These are phyloP conservation scores for Dictyophora rubrovolvata DNA, from an alignment of 768 basidiomycete genomes.

Conservation along the genomic window DNA sequence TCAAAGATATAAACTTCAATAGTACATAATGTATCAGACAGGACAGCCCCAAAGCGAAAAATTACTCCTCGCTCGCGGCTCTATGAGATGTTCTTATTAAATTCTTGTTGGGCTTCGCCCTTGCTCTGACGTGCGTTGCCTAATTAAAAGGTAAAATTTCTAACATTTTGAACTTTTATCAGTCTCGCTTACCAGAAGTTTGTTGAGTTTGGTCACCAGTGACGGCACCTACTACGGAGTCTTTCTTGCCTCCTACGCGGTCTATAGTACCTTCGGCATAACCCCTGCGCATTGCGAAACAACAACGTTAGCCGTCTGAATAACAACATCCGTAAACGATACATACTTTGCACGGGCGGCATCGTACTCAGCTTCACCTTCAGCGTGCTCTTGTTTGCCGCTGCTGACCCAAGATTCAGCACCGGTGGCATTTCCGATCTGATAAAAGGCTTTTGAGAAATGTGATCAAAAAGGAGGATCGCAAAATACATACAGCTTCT, in stretches of 20 bases:
- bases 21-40: too few relatives aligned
- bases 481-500: not conserved
- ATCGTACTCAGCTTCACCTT: conserved; percentile 38
- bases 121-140: conserved; percentile 47
- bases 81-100: conserved; percentile 28
- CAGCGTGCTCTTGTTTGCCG: conserved; percentile 40
- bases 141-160: conserved; percentile 13
- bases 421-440: conserved; percentile 35
- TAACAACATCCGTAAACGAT: not conserved
- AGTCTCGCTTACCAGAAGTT: conserved; percentile 27
- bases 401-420: conserved; percentile 30
- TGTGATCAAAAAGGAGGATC: not conserved
- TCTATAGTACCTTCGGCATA: conserved; percentile 40
- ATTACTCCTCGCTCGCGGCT: not conserved
- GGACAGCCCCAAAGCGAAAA: too few relatives aligned
- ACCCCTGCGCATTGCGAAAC: conserved; percentile 30
- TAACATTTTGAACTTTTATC: too few relatives aligned
- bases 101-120: conserved; percentile 41
- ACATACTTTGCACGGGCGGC: conserved; percentile 8
- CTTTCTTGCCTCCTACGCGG: conserved; percentile 38
- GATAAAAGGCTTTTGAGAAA: not conserved
- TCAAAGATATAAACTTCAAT: too few relatives aligned
- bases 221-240: conserved; percentile 43
- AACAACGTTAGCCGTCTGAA: not conserved
- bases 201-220: conserved; percentile 48